Conservation (phyloP, 768 basidiomycete genomes). For the Trametes punicea region DNA sequence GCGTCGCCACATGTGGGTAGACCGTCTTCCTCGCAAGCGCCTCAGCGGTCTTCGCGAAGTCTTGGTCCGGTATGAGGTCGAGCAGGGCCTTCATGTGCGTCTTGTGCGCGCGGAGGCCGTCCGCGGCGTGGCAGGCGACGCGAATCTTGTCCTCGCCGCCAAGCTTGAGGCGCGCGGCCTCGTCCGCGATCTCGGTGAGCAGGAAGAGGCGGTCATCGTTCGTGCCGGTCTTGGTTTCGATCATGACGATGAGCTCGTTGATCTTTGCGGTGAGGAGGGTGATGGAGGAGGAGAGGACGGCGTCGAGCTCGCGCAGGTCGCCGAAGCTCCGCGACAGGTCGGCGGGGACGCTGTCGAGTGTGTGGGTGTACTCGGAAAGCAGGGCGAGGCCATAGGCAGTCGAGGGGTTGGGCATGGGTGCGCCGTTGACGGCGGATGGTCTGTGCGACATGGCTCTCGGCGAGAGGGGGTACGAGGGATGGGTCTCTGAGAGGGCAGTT, state of each 20-base stretch:
- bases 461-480: neutral
- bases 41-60: slow-evolving; percentile 36
- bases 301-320: slow-evolving; percentile 97
- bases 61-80: slow-evolving; percentile 61
- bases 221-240: slow-evolving; percentile 56
- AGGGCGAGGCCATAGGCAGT: slow-evolving; percentile 64
- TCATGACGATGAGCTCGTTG: slow-evolving; percentile 66
- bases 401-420: slow-evolving; percentile 16
- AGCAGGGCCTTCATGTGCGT: slow-evolving; percentile 60
- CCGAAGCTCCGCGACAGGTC: slow-evolving; percentile 94
- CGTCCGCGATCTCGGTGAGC: slow-evolving; percentile 91
- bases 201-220: slow-evolving; percentile 81
- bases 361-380: slow-evolving; percentile 83
- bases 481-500: neutral
- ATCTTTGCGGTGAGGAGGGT: slow-evolving; percentile 79
- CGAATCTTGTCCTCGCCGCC: slow-evolving; percentile 98
- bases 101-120: slow-evolving; percentile 71
- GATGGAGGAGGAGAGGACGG: slow-evolving; percentile 90
- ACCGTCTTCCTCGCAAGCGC: slow-evolving; percentile 59
- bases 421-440: slow-evolving; percentile 9
- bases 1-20: slow-evolving; percentile 73
- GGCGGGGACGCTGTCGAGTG: slow-evolving; percentile 88
- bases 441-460: slow-evolving; percentile 11
- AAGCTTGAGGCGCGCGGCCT: slow-evolving; percentile 84
- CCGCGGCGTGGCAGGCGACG: slow-evolving; percentile 87